Base-by-base conservation (phyloP, 305 asterid species). In the Solanum hybrid region DNA sequence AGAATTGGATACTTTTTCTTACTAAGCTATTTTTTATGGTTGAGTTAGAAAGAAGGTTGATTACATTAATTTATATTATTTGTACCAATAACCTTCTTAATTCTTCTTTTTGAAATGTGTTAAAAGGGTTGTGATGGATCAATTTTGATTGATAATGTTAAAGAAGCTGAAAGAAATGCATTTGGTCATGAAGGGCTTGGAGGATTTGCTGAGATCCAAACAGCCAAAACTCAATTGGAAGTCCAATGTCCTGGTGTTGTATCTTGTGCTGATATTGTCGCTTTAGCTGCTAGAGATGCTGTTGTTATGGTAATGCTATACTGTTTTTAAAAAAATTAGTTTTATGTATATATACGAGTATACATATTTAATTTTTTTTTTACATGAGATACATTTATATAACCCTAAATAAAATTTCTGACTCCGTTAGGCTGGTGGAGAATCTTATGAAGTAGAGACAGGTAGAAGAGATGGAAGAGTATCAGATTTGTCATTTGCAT, bases 261-360 rank as follows among this genome's bases (percentile, higher is more conserved):
- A 17, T 93, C 94, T 1, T 93, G 95, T 84, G 91, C 94, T 10
- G 94, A 93, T 79, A 91, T 93, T 1, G 92, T 93, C 20, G 93
- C 95, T 24, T 89, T 92, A 91, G 94, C 93, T 10, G 94, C 95
- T 88, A 89, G 95, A 91, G 94, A 93, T 26, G 93, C 92, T 7
- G 45, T 92, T 4, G 76, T 85, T 24, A 36, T 91, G 91, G 95
- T 93, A 92, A 89, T 14, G 14, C 51, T 77, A 8, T 12, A 26
- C 12, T 31, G 7, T 7, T 32, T 88, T 41, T 10, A 0, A 22
- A 68, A 10, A 11, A 0, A 4, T 24, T 70, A 20, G 11, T 68
- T 24, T 20, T 65, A 65, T 22, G 73, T 3, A 61, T 61, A 20
- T 7, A 22, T 20, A 57, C 22, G 20, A 51, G n/a, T 38, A 3